Conservation (phyloP, 2,329 filamentous ascomycete genomes). For the Dactylellina cionopaga region DNA sequence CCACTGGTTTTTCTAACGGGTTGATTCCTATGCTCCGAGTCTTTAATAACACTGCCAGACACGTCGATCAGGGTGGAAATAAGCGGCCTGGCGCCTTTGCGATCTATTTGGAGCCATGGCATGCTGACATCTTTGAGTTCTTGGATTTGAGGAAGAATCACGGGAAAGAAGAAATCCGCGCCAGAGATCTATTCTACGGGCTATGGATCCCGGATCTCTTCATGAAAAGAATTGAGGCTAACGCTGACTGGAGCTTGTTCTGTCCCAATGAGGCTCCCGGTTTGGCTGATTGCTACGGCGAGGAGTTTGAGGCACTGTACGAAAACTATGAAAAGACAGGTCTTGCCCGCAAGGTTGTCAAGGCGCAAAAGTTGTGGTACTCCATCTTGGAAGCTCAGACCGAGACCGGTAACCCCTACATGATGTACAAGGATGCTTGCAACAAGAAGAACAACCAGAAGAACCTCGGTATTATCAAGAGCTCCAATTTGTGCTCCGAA, state of each 20-base stretch:
- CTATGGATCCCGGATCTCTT: slow-evolving; percentile 99
- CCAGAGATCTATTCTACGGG: slow-evolving; percentile 95
- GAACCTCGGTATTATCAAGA: slow-evolving; percentile 97
- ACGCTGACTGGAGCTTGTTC: slow-evolving; percentile 96
- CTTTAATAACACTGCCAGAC: slow-evolving; percentile 98
- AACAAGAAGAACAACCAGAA: slow-evolving; percentile 99
- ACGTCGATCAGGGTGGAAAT: slow-evolving; percentile 98
- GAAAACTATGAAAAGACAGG: slow-evolving; percentile 85
- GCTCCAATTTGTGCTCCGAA: slow-evolving; percentile 98
- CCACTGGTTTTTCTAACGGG: slow-evolving; percentile 97
- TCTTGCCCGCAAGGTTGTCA: slow-evolving; percentile 87
- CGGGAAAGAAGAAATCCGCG: slow-evolving; percentile 96
- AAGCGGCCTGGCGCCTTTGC: slow-evolving; percentile 98
- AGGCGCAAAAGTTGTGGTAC: slow-evolving; percentile 99
- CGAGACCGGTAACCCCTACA: slow-evolving; percentile 98
- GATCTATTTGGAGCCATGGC: slow-evolving; percentile 99
- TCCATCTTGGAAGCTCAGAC: slow-evolving; percentile 97
- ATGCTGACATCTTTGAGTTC: slow-evolving; percentile 96
- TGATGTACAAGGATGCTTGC: slow-evolving; percentile 98
- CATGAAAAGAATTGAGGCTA: slow-evolving; percentile 99
- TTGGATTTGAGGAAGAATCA: slow-evolving; percentile 99
- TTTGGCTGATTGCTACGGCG: slow-evolving; percentile 94
- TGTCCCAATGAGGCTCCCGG: slow-evolving; percentile 96
- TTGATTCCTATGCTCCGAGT: slow-evolving; percentile 98
- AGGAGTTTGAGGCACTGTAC: slow-evolving; percentile 95